These are phyloP conservation scores for Hortaea werneckii DNA, from an alignment of 2,329 filamentous ascomycete species.

Conservation along the genomic window DNA sequence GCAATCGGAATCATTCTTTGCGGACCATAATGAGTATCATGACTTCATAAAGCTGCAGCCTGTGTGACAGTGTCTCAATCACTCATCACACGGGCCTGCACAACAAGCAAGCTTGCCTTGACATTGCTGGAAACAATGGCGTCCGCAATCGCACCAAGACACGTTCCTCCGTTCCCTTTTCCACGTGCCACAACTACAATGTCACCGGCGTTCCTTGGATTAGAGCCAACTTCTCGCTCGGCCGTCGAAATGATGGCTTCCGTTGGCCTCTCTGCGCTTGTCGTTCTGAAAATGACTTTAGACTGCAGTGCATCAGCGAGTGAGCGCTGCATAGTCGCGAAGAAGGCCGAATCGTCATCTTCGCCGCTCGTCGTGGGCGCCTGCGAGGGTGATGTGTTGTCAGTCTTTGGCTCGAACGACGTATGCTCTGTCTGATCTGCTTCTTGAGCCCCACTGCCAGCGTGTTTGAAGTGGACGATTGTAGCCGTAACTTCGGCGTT, in stretches of 20 bases:
- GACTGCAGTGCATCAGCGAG: constrained; percentile 40
- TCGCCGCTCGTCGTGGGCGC: not conserved
- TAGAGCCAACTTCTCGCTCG: constrained; percentile 49
- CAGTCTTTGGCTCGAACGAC: not conserved
- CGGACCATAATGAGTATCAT: too few relatives aligned
- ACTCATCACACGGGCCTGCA: constrained; percentile 46
- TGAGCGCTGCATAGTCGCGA: constrained; percentile 47
- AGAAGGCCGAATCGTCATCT: constrained; percentile 45
- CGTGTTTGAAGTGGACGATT: constrained; percentile 44
- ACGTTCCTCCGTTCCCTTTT: constrained; percentile 26
- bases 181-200: constrained; percentile 56
- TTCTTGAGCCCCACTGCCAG: constrained; percentile 2
- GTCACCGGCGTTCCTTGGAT: constrained; percentile 57
- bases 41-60: too few relatives aligned
- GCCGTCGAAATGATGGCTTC: constrained; percentile 44
- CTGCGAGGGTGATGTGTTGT: not conserved
- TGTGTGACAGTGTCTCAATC: too few relatives aligned
- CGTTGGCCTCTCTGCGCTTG: constrained; percentile 31
- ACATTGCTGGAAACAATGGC: constrained; percentile 48
- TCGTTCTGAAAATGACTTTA: constrained; percentile 50
- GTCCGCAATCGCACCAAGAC: constrained; percentile 51
- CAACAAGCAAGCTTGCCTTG: constrained; percentile 57
- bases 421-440: not conserved
- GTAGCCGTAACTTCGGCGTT: constrained; percentile 71
- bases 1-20: too few relatives aligned